phyloP scores from a whole-genome alignment of 768 basidiomycete genomes.

The Phylloporus sp. region DNA sequence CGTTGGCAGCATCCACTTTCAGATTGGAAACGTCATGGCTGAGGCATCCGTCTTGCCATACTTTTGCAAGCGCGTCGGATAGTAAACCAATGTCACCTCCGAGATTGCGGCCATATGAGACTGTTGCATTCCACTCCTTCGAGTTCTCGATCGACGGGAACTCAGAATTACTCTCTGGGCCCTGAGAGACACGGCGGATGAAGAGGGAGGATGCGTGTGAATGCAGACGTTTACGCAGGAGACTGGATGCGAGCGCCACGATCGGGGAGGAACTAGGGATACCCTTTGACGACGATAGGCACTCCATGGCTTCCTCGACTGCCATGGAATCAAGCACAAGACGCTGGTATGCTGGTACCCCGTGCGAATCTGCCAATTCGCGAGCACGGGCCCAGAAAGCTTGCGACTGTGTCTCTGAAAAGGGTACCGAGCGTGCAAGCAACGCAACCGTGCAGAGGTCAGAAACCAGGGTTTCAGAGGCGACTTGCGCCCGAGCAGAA shows the following conservation, averaged over 20 bases:
- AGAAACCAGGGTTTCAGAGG: conserved; percentile 35
- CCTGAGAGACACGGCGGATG: conserved; percentile 38
- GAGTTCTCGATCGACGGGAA: conserved; percentile 21
- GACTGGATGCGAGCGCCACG: conserved; percentile 44
- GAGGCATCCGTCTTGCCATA: conserved; percentile 42
- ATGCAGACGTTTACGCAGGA: conserved; percentile 50
- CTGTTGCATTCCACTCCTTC: conserved; percentile 42
- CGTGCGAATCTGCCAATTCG: conserved; percentile 19
- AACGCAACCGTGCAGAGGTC: conserved; percentile 58
- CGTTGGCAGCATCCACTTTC: conserved; percentile 31
- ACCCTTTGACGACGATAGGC: conserved; percentile 25
- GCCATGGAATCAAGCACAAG: conserved; percentile 49
- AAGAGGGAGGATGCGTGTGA: conserved; percentile 53
- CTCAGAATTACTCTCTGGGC: conserved; percentile 10
- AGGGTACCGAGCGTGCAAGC: conserved; percentile 38
- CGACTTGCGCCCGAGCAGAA: neutral
- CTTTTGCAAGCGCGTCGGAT: conserved; percentile 51
- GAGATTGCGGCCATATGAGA: conserved; percentile 58
- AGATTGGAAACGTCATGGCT: conserved; percentile 28
- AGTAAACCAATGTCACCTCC: conserved; percentile 54
- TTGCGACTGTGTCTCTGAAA: conserved; percentile 39
- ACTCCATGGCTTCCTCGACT: conserved; percentile 49
- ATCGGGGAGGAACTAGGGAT: conserved; percentile 34
- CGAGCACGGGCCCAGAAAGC: conserved; percentile 40
- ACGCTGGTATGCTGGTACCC: conserved; percentile 44